Base-by-base conservation (phyloP, 257 asterid species). In the Forsythia suspensa region DNA sequence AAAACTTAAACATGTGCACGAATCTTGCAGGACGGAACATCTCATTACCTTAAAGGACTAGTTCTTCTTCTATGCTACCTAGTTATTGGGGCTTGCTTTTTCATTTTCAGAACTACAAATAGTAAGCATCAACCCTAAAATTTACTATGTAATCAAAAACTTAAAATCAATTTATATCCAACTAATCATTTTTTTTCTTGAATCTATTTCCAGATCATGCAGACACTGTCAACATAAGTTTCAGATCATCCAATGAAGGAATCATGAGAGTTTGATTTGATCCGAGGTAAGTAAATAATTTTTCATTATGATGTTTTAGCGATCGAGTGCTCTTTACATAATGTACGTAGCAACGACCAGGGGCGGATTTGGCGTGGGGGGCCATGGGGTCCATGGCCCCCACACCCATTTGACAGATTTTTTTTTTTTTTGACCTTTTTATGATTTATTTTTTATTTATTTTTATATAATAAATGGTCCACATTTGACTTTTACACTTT, bases 41-140 rank as follows among this genome's bases (percentile, higher is more conserved):
- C 98, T 36, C 98, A 95, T 79, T 95, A 95, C 86, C 79, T 95
- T 63, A 95, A 93, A 86, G 99, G 99, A 41, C 59, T 95, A 66
- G 92, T 93, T 63, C 97, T 95, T 71, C 75, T 93, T 7, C 77
- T 95, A 12, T 91, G 97, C 81, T 95, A 95, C 84, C 12, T 90
- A 24, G 94, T 88, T 6, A 86, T 95, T 13, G 97, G 92, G 77
- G 85, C 92, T 3, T 87, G 91, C 81, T 95, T 95, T 80, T 92
- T 95, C 67, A 86, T 94, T 51, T 85, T 37, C 81, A 77, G 73
- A 70, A 75, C 69, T 24, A 89, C 94, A 71, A 79, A 67, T 15
- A 12, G 97, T 91, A 86, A 87, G 91, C 7, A 77, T 43, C 76
- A 24, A 66, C 61, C 75, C 6, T 13, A 46, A 12, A 12, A 12